Percentiles rank a stretch among this genome's conserved stretches.
Evolutionary conservation across 2,329 filamentous ascomycete species (phyloP).

Genomic region (Incumbomyces delicatus): DNA sequence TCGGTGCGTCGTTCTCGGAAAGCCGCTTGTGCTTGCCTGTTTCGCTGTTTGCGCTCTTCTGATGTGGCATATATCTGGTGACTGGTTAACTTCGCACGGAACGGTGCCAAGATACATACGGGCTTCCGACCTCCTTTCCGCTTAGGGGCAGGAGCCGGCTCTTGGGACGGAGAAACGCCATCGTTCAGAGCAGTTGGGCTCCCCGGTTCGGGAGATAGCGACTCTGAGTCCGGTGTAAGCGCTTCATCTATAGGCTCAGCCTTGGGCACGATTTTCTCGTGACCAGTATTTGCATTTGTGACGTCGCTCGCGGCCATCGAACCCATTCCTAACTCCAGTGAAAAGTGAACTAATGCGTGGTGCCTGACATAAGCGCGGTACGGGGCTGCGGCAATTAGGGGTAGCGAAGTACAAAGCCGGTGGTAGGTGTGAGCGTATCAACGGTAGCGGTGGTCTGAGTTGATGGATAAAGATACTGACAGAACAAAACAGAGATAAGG

Average conservation of each 20-base stretch:
- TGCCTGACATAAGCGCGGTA: slow-evolving; percentile 21
- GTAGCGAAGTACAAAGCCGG: slow-evolving; percentile 11
- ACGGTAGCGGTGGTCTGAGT: not conserved
- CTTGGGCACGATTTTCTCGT: slow-evolving; percentile 34
- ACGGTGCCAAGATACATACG: slow-evolving; percentile 48
- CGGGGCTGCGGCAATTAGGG: slow-evolving; percentile 5
- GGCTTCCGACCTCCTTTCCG: slow-evolving; percentile 96
- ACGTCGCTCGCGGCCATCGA: slow-evolving; percentile 33
- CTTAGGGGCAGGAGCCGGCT: slow-evolving; percentile 57
- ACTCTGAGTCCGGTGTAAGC: slow-evolving; percentile 36
- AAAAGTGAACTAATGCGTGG: slow-evolving; percentile 18
- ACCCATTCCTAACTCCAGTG: slow-evolving; percentile 29
- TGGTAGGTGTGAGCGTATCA: slow-evolving; percentile 9
- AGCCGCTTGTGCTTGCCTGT: slow-evolving; percentile 91
- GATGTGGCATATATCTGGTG: slow-evolving; percentile 86
- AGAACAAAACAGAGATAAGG: slow-evolving; percentile 22
- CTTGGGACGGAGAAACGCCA: slow-evolving; percentile 22
- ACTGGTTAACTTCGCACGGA: slow-evolving; percentile 16
- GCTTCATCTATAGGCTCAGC: slow-evolving; percentile 32
- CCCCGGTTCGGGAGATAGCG: slow-evolving; percentile 35
- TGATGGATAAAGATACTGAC: slow-evolving; percentile 21
- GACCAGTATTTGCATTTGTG: slow-evolving; percentile 31
- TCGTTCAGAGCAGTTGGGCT: slow-evolving; percentile 26
- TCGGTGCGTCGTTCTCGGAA: slow-evolving; percentile 95
- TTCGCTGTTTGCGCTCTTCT: slow-evolving; percentile 95